A percentile compares a stretch with the other conserved stretches of the same genome.
Evolutionary conservation across 2,329 filamentous ascomycete genomes (phyloP).

Genomic region (Sporothrix luriei): DNA sequence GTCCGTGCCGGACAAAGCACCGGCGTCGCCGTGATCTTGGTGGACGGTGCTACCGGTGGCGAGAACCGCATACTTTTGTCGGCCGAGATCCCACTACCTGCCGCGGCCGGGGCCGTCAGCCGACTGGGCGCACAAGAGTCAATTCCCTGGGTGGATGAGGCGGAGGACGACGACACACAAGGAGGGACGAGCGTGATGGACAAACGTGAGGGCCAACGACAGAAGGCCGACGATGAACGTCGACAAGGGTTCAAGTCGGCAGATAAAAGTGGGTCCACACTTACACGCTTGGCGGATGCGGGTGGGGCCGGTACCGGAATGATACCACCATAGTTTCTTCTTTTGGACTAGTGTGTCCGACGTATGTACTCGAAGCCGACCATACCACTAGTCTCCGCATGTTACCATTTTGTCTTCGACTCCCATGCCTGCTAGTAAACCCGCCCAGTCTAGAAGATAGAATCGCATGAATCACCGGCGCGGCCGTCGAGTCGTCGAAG

Average conservation of each 20-base stretch:
- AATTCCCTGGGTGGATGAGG: constrained; percentile 64
- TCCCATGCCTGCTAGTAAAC: no score
- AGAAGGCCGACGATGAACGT: not conserved
- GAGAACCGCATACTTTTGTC: constrained; percentile 75
- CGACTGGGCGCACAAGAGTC: constrained; percentile 64
- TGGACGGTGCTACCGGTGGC: constrained; percentile 67
- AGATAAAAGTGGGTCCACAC: constrained; percentile 6
- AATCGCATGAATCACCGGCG: constrained; percentile 42
- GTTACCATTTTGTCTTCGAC: not conserved
- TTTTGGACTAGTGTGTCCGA: constrained; percentile 26
- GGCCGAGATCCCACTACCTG: no score
- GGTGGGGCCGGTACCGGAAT: constrained; percentile 15
- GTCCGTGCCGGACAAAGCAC: constrained; percentile 55
- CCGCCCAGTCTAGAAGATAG: not conserved
- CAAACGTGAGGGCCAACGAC: not conserved
- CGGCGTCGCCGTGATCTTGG: constrained; percentile 73
- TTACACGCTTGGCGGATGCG: constrained; percentile 9
- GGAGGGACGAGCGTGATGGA: not conserved
- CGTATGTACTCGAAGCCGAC: constrained; percentile 12
- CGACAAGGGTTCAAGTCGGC: not conserved
- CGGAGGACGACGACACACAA: constrained; percentile 34
- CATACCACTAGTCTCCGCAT: not conserved
- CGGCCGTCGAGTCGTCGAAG: constrained; percentile 58
- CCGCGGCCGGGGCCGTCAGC: constrained; percentile 65
- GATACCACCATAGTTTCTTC: not conserved